Conservation (phyloP, 805 yeast genomes). For the Pichia nanzhaoensis region DNA sequence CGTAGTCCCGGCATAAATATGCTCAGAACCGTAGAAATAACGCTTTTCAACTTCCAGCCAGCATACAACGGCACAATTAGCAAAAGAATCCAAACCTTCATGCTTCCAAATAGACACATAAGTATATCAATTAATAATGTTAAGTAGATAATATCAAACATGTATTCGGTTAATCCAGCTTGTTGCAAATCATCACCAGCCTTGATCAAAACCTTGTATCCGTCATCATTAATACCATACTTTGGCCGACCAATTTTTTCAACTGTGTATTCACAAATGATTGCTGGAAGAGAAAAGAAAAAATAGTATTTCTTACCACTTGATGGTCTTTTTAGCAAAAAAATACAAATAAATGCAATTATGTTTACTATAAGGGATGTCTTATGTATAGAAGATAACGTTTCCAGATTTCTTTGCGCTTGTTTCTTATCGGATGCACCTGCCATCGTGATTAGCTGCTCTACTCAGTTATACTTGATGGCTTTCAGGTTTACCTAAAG, state of each 20-base stretch:
- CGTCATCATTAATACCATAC: constrained; percentile 33
- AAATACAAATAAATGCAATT: constrained; percentile 33
- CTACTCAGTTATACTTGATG: background rate
- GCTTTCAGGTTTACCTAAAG: no score
- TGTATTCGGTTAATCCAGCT: constrained; percentile 61
- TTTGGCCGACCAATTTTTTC: constrained; percentile 59
- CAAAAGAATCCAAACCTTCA: constrained; percentile 54
- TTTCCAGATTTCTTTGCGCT: constrained; percentile 26
- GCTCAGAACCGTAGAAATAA: constrained; percentile 27
- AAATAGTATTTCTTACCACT: constrained; percentile 37
- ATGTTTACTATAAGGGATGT: constrained; percentile 35
- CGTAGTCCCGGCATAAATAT: constrained; percentile 16
- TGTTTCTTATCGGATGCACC: constrained; percentile 35
- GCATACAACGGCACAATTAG: constrained; percentile 48
- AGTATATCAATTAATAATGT: constrained; percentile 53
- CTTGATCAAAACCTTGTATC: constrained; percentile 34
- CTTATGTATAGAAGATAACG: constrained; percentile 28
- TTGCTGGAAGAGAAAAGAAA: constrained; percentile 36
- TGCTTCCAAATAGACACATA: constrained; percentile 47
- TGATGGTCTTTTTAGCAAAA: constrained; percentile 39
- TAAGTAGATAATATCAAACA: constrained; percentile 63
- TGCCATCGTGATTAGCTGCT: constrained; percentile 23
- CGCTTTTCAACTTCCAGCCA: constrained; percentile 37
- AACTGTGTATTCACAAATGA: constrained; percentile 42
- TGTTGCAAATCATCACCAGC: constrained; percentile 60